A percentile compares a stretch with the other conserved stretches of the same genome.
phyloP scores from a whole-genome alignment of 305 asterid genomes.

The Euphrasia arctica region DNA sequence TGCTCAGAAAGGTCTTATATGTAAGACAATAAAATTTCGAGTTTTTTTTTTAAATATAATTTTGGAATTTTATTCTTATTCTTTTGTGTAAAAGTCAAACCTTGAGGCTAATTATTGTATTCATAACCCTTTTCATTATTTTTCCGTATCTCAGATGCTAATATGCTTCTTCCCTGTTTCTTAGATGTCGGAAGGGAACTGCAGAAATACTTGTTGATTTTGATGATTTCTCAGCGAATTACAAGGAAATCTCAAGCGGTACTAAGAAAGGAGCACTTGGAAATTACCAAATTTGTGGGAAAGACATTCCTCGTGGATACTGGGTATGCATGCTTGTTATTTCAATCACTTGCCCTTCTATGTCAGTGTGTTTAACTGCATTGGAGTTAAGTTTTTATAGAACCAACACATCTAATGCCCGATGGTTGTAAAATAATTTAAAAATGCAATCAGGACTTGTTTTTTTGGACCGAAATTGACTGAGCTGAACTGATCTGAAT shows the following conservation, averaged over 20 bases:
- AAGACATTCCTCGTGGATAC: conserved; percentile 87
- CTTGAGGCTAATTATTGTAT: no score
- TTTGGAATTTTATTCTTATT: no score
- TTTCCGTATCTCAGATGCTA: not conserved
- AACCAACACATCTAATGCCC: conserved; percentile 9
- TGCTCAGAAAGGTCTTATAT: no score
- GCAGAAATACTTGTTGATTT: conserved; percentile 82
- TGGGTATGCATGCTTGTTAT: conserved; percentile 57
- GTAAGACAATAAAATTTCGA: no score
- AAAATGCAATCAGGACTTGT: not conserved
- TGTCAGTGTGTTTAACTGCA: not conserved
- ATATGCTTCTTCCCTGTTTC: conserved; percentile 21
- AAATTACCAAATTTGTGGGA: conserved; percentile 71
- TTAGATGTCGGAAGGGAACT: conserved; percentile 88
- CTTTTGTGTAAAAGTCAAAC: no score
- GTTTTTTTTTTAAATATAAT: no score
- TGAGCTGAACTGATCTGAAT: no score
- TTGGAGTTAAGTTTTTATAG: conserved; percentile 2
- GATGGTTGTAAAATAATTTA: not conserved
- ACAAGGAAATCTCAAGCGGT: conserved; percentile 37
- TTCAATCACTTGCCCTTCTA: conserved; percentile 15
- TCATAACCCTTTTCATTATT: no score
- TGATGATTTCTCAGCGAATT: conserved; percentile 43
- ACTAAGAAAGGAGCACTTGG: no score
- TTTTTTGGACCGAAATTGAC: no score